These are phyloP conservation scores for Fusarium foetens DNA, from an alignment of 2,329 filamentous ascomycete species.

Conservation along the genomic window DNA sequence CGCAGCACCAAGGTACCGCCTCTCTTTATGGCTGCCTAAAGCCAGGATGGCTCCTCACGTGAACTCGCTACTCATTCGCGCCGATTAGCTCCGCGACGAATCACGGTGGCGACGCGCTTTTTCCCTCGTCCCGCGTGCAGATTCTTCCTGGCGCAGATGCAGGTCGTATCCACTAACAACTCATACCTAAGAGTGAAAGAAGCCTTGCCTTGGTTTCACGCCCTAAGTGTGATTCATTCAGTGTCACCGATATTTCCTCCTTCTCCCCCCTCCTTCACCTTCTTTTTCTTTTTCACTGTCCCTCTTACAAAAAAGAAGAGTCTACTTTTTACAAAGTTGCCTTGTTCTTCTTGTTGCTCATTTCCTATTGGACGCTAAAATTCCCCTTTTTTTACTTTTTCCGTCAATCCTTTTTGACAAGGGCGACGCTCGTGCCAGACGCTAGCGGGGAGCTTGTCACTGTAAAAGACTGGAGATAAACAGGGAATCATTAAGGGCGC, in stretches of 20 bases:
- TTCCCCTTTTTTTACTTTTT: slow-evolving; percentile 38
- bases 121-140: slow-evolving; percentile 28
- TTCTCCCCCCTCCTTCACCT: background rate
- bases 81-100: slow-evolving; percentile 34
- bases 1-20: slow-evolving; percentile 29
- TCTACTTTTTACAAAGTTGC: slow-evolving; percentile 8
- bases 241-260: slow-evolving; percentile 34
- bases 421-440: slow-evolving; percentile 43
- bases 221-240: slow-evolving; percentile 28
- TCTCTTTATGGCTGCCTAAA: slow-evolving; percentile 47
- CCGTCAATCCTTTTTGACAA: slow-evolving; percentile 36
- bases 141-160: slow-evolving; percentile 16
- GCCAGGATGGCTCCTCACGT: slow-evolving; percentile 46
- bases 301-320: background rate
- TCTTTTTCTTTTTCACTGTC: background rate
- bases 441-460: slow-evolving; percentile 42
- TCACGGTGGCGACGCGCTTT: slow-evolving; percentile 39
- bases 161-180: slow-evolving; percentile 25
- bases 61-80: slow-evolving; percentile 51
- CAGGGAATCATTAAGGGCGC: slow-evolving; percentile 42
- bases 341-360: slow-evolving; percentile 25
- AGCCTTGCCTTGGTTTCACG: slow-evolving; percentile 25
- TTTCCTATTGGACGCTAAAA: slow-evolving; percentile 23
- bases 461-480: slow-evolving; percentile 31
- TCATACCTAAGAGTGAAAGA: slow-evolving; percentile 17